These are phyloP conservation scores for Hirsutella minnesotensis DNA, from an alignment of 2,329 filamentous ascomycete genomes.

Conservation along the genomic window DNA sequence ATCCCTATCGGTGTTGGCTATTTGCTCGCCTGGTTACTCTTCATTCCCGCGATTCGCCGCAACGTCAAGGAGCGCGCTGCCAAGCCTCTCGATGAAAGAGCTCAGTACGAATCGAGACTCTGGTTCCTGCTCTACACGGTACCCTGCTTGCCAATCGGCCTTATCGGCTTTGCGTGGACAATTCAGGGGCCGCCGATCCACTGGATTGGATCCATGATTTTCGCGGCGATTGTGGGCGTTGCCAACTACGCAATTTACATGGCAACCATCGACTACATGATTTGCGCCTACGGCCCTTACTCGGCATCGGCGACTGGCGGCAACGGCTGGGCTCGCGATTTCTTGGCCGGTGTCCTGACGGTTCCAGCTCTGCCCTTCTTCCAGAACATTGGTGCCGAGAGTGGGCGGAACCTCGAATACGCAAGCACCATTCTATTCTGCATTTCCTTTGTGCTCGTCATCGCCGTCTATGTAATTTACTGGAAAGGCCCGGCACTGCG, in stretches of 20 bases:
- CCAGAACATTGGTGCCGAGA: slow-evolving; percentile 36
- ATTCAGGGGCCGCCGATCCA: slow-evolving; percentile 49
- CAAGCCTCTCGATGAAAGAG: slow-evolving; percentile 41
- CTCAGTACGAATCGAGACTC: slow-evolving; percentile 58
- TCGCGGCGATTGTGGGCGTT: slow-evolving; percentile 54
- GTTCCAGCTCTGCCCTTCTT: slow-evolving; percentile 56
- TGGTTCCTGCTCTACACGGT: slow-evolving; percentile 52
- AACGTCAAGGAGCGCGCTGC: slow-evolving; percentile 38
- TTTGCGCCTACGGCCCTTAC: slow-evolving; percentile 61
- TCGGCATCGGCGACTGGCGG: slow-evolving; percentile 65
- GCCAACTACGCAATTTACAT: slow-evolving; percentile 67
- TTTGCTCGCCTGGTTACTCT: slow-evolving; percentile 46
- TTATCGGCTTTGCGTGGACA: slow-evolving; percentile 61
- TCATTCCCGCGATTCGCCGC: slow-evolving; percentile 43
- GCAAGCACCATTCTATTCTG: slow-evolving; percentile 52
- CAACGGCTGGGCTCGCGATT: slow-evolving; percentile 63
- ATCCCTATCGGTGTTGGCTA: slow-evolving; percentile 58
- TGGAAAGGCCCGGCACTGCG: slow-evolving; percentile 50
- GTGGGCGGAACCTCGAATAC: slow-evolving; percentile 41
- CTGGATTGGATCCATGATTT: slow-evolving; percentile 59
- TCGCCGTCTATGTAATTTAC: slow-evolving; percentile 56
- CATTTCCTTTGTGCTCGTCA: slow-evolving; percentile 48
- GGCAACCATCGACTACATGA: slow-evolving; percentile 69
- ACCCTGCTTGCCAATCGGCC: slow-evolving; percentile 50
- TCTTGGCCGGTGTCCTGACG: slow-evolving; percentile 60